Evolutionary conservation across 441 rosid genomes (phyloP).

Genomic region (Gossypium schwendimanii): DNA sequence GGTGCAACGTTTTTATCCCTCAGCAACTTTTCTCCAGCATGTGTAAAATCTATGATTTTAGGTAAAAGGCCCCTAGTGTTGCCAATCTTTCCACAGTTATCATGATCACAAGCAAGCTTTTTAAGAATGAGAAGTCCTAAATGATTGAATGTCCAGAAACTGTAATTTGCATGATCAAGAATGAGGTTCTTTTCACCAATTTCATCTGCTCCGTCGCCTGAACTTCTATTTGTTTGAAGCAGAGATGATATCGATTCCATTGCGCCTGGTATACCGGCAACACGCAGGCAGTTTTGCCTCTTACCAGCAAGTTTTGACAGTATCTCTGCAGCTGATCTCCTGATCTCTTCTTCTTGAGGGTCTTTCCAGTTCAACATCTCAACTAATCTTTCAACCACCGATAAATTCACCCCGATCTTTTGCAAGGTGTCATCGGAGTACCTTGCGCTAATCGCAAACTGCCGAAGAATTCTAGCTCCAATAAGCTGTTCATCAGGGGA

Average conservation of each 20-base stretch:
- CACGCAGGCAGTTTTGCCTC: constrained; percentile 76
- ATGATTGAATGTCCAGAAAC: constrained; percentile 72
- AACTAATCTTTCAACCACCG: constrained; percentile 66
- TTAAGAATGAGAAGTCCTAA: constrained; percentile 75
- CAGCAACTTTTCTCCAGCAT: constrained; percentile 43
- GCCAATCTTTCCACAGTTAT: constrained; percentile 89
- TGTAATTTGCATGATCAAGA: constrained; percentile 41
- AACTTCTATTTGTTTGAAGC: constrained; percentile 51
- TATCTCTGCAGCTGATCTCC: constrained; percentile 72
- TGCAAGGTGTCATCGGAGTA: constrained; percentile 72
- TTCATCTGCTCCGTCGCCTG: constrained; percentile 60
- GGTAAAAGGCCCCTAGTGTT: constrained; percentile 85
- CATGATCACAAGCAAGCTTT: constrained; percentile 76
- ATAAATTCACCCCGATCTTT: constrained; percentile 65
- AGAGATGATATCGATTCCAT: constrained; percentile 91
- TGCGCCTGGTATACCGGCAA: constrained; percentile 82
- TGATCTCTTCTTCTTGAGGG: constrained; percentile 67
- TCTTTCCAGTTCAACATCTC: constrained; percentile 97
- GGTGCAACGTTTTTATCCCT: constrained; percentile 39
- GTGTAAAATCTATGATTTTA: constrained; percentile 71
- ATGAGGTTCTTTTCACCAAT: constrained; percentile 56
- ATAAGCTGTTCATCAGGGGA: constrained; percentile 81
- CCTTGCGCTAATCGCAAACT: constrained; percentile 35
- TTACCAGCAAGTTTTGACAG: constrained; percentile 69
- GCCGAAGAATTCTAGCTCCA: constrained; percentile 65